Conservation (phyloP, 139 green algal genomes). For the Microglena sp. region DNA sequence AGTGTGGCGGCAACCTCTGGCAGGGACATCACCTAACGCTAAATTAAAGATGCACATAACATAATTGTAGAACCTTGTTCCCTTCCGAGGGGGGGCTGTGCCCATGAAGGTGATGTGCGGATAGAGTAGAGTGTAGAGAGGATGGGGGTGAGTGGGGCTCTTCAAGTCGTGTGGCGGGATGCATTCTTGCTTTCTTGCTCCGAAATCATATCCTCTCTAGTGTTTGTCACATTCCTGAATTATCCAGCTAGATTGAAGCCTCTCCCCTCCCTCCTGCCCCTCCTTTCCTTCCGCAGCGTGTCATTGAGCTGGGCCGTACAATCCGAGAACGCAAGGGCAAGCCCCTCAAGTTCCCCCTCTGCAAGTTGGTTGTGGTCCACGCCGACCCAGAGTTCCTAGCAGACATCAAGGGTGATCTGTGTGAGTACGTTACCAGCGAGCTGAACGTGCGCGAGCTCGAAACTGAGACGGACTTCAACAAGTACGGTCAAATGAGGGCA, state of each 20-base stretch:
- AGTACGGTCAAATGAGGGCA: slow-evolving; percentile 61
- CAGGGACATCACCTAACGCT: no score
- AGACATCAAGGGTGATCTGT: slow-evolving; percentile 72
- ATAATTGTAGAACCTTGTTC: no score
- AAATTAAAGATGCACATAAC: no score
- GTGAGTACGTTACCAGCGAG: slow-evolving; percentile 87
- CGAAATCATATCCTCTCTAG: background rate
- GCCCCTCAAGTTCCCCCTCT: slow-evolving; percentile 80
- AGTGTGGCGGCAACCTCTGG: no score
- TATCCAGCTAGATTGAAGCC: no score
- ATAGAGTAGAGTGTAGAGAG: background rate
- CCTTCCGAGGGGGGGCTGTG: no score
- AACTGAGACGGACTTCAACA: slow-evolving; percentile 61
- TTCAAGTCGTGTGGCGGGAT: background rate
- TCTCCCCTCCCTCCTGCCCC: no score
- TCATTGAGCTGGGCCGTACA: slow-evolving; percentile 80
- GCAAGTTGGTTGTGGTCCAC: slow-evolving; percentile 71
- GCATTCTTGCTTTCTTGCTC: background rate
- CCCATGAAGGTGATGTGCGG: background rate
- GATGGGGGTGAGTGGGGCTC: background rate
- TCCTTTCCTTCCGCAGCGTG: no score
- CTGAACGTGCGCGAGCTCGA: slow-evolving; percentile 73
- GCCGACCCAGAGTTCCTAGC: slow-evolving; percentile 70
- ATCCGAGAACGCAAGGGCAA: slow-evolving; percentile 68
- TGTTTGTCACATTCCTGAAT: background rate